phyloP scores from a whole-genome alignment of 2,329 filamentous ascomycete species.

The Cladophialophora psammophila region DNA sequence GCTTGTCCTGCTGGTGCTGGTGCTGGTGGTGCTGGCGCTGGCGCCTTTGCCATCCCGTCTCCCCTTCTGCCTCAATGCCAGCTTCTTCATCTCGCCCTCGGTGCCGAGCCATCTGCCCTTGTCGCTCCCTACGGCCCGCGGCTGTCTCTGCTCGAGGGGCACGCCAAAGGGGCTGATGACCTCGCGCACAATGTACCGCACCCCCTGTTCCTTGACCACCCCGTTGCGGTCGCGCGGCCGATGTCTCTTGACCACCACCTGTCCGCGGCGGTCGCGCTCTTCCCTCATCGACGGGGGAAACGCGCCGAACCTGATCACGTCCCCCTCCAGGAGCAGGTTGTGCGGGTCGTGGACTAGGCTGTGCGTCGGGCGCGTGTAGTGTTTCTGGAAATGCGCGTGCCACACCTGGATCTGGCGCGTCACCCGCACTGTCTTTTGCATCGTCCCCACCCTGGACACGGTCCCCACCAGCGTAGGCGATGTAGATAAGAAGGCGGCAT shows the following conservation, averaged over 20 bases:
- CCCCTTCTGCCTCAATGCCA: constrained; percentile 17
- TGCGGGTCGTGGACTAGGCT: constrained; percentile 38
- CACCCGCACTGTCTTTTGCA: constrained; percentile 34
- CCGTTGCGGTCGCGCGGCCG: constrained; percentile 15
- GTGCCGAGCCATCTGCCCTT: constrained; percentile 27
- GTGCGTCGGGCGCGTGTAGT: constrained; percentile 34
- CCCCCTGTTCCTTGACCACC: constrained; percentile 18
- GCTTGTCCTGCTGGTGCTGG: not conserved
- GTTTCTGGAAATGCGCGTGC: constrained; percentile 36
- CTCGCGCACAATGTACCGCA: constrained; percentile 32
- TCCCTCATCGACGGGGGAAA: constrained; percentile 30
- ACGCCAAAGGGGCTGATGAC: constrained; percentile 39
- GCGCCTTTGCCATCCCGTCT: constrained; percentile 10
- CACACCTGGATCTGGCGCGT: constrained; percentile 31
- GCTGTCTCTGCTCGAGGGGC: constrained; percentile 27
- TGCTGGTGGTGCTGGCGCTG: not conserved
- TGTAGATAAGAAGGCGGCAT: constrained; percentile 16
- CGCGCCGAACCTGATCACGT: constrained; percentile 34
- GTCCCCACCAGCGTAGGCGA: constrained; percentile 19
- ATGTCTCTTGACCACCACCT: constrained; percentile 21
- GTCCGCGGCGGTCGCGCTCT: constrained; percentile 22
- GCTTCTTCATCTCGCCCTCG: constrained; percentile 28
- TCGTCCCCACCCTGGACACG: constrained; percentile 30
- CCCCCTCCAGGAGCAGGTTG: constrained; percentile 37
- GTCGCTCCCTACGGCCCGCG: constrained; percentile 20